phyloP scores from a whole-genome alignment of 2,329 filamentous ascomycete species.

The Stemphylium lycopersici region DNA sequence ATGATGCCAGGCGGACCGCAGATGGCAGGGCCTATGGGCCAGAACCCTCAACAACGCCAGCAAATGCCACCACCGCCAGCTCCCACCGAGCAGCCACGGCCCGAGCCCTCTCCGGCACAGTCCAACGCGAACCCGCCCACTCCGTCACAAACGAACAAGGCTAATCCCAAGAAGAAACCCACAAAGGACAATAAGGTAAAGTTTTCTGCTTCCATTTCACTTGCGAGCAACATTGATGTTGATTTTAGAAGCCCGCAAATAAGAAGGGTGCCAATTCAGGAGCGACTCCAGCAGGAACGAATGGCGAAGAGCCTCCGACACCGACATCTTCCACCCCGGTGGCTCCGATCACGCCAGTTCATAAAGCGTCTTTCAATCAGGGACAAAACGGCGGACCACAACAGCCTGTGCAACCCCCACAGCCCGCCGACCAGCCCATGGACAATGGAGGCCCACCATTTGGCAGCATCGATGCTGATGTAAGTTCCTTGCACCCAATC shows the following conservation, averaged over 20 bases:
- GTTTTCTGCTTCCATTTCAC: conserved; percentile 36
- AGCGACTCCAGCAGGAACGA: conserved; percentile 51
- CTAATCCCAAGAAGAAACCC: conserved; percentile 77
- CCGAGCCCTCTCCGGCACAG: conserved; percentile 56
- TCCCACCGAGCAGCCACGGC: conserved; percentile 49
- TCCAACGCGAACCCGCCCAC: conserved; percentile 70
- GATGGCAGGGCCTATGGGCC: conserved; percentile 58
- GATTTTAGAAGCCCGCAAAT: conserved; percentile 50
- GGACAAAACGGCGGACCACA: conserved; percentile 45
- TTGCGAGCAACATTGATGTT: conserved; percentile 43
- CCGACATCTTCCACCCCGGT: conserved; percentile 57
- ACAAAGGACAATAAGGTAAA: conserved; percentile 74
- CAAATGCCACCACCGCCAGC: conserved; percentile 60
- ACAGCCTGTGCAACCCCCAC: conserved; percentile 41
- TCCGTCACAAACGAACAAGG: conserved; percentile 74
- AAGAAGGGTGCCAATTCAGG: conserved; percentile 47
- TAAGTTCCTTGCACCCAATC: conserved; percentile 23
- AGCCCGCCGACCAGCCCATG: conserved; percentile 44
- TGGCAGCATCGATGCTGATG: conserved; percentile 48
- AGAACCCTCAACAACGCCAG: conserved; percentile 73
- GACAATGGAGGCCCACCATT: conserved; percentile 47
- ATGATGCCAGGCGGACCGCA: conserved; percentile 66
- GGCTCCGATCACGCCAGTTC: conserved; percentile 56
- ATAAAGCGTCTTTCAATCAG: conserved; percentile 46
- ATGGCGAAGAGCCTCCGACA: conserved; percentile 54